phyloP scores from a whole-genome alignment of 139 green algal species.

The Chlorokybus atmophyticus region DNA sequence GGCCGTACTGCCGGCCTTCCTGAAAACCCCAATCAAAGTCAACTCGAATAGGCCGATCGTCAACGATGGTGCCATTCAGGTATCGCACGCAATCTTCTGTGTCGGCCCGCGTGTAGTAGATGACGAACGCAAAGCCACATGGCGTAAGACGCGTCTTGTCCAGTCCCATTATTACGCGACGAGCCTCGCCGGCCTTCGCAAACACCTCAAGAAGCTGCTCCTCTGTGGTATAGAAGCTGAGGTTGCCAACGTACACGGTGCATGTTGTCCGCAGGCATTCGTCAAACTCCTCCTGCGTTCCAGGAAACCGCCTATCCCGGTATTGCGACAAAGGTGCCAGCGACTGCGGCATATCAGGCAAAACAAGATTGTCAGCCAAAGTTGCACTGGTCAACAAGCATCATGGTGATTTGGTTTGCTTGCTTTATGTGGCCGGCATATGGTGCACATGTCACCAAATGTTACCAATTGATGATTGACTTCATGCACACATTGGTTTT shows the following conservation, averaged over 20 bases:
- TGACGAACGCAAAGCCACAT: conserved; percentile 96
- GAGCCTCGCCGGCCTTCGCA: conserved; percentile 59
- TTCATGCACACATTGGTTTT: no score
- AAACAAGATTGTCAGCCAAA: no score
- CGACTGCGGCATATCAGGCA: conserved; percentile 3
- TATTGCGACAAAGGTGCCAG: conserved; percentile 17
- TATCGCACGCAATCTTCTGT: conserved; percentile 69
- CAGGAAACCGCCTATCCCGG: conserved; percentile 18
- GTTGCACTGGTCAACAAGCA: no score
- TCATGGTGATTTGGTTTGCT: no score
- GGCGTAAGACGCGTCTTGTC: conserved; percentile 79
- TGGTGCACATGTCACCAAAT: no score
- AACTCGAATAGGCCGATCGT: conserved; percentile 79
- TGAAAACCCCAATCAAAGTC: conserved; percentile 97
- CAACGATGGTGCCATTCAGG: conserved; percentile 83
- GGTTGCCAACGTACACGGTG: conserved; percentile 92
- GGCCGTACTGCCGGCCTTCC: conserved; percentile 87
- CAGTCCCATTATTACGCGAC: conserved; percentile 89
- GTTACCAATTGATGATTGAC: no score
- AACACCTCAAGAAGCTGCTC: conserved; percentile 87
- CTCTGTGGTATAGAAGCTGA: conserved; percentile 93
- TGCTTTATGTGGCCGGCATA: no score
- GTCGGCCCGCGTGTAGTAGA: conserved; percentile 50
- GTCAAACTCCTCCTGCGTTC: conserved; percentile 26
- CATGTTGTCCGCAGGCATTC: conserved; percentile 15